A percentile compares a stretch with the other conserved stretches of the same genome.
Evolutionary conservation across 805 yeast genomes (phyloP).

Genomic region (Saccharomycopsis vini): DNA sequence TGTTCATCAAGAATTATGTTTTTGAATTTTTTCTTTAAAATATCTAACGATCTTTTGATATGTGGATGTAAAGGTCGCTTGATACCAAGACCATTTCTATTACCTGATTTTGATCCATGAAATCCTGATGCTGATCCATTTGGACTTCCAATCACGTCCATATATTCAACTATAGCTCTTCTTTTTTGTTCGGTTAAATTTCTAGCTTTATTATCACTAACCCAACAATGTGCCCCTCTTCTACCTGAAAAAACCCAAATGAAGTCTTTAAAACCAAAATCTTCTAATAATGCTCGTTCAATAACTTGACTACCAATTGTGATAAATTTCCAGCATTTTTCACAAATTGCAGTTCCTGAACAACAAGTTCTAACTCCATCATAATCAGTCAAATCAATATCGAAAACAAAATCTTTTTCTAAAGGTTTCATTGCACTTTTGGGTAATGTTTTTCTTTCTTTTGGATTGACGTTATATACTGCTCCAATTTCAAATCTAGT

Average conservation of each 20-base stretch:
- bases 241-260: conserved; percentile 97
- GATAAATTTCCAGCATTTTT: conserved; percentile 89
- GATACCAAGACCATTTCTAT: conserved; percentile 40
- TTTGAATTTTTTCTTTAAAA: conserved; percentile 54
- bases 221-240: conserved; percentile 99
- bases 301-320: conserved; percentile 73
- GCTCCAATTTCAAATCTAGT: conserved; percentile 95
- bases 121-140: conserved; percentile 25
- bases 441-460: conserved; percentile 67
- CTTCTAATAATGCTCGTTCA: conserved; percentile 64
- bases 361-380: conserved; percentile 93
- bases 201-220: conserved; percentile 80
- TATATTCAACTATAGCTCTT: conserved; percentile 71
- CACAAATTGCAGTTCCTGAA: conserved; percentile 72
- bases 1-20: conserved; percentile 68
- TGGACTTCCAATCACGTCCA: conserved; percentile 50
- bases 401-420: conserved; percentile 84
- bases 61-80: conserved; percentile 88
- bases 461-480: conserved; percentile 80
- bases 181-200: conserved; percentile 62
- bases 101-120: conserved; percentile 36
- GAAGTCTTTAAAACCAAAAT: conserved; percentile 80
- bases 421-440: conserved; percentile 72
- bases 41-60: conserved; percentile 62
- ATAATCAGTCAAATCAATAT: conserved; percentile 96